These are phyloP conservation scores for Syzygium oleosum DNA, from an alignment of 345 rosid species.

Conservation along the genomic window DNA sequence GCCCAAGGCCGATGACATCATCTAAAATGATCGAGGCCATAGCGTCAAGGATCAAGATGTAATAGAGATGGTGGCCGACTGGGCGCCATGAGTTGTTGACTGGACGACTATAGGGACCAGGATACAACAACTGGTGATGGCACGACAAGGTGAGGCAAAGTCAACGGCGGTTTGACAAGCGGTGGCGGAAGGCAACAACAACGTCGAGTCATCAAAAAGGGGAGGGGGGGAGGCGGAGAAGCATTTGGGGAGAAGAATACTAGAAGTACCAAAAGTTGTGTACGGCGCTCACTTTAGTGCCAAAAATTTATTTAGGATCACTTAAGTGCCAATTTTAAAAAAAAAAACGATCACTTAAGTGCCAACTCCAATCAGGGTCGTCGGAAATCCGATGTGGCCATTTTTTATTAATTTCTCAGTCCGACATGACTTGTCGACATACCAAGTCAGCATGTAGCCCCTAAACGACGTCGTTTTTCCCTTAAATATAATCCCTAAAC, in stretches of 20 bases:
- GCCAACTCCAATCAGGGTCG: too few relatives aligned
- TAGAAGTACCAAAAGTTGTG: too few relatives aligned
- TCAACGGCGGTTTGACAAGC: not conserved
- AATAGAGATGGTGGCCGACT: not conserved
- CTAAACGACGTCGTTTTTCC: too few relatives aligned
- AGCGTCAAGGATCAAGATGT: not conserved
- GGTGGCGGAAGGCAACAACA: accelerated
- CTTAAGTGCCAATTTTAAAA: too few relatives aligned
- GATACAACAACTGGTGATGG: not conserved
- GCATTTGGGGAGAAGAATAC: not conserved
- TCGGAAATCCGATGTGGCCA: too few relatives aligned
- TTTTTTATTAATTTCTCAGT: too few relatives aligned
- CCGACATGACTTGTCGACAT: too few relatives aligned
- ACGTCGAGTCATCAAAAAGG: not conserved
- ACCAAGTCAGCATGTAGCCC: too few relatives aligned
- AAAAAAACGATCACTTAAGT: too few relatives aligned
- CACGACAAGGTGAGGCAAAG: not conserved
- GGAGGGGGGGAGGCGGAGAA: accelerated
- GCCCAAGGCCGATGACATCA: not conserved
- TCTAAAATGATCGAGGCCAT: not conserved
- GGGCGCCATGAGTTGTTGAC: not conserved
- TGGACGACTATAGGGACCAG: not conserved
- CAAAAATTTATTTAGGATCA: too few relatives aligned
- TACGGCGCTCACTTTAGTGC: too few relatives aligned
- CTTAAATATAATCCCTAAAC: too few relatives aligned